Base-by-base conservation (phyloP, 139 green algal genomes). In the Micromonas pusilla region DNA sequence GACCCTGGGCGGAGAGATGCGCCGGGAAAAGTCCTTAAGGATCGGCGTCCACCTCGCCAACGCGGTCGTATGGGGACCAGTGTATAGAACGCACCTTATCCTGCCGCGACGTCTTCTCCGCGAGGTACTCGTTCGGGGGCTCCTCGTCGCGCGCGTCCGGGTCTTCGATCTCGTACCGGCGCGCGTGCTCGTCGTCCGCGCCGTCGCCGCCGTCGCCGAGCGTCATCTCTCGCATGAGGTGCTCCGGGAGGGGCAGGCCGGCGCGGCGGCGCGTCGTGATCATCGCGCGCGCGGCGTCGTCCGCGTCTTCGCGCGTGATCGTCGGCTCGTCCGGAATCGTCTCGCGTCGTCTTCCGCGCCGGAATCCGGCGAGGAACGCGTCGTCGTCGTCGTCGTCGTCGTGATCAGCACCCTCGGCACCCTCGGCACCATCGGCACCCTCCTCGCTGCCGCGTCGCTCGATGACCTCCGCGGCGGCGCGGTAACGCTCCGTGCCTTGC, bases 311-410 rank as follows among this genome's bases (percentile, higher is more conserved):
- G 9, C 16, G 9, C 9, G 45, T 57, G 45, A 57, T 16, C 31
- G 80, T 37, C 23, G 66, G 32, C 57, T 84, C 81, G 72, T 23
- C 28, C 70, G 30, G 28, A 25, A 2, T 9, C n/a, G 2, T 13
- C 36, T 28, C 34, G 30, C 36, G 36, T 63, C 33, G 23, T 64
- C 34, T n/a, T n/a, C n/a, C n/a, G n/a, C n/a, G n/a, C n/a, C n/a
- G n/a, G n/a, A n/a, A n/a, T n/a, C n/a, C n/a, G n/a, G n/a, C n/a
- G n/a, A n/a, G n/a, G n/a, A n/a, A n/a, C n/a, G n/a, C 70, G n/a
- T 28, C n/a, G 19, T 30, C 70, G 28, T 57, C n/a, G 31, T 25
- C n/a, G 45, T 74, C 37, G 34, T 21, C 9, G 45, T 16, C 45
- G 9, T 57, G 9, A 23, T 57, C 45, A 57, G 9, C 53, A 3